Evolutionary conservation across 2,329 filamentous ascomycete species (phyloP).

Genomic region (Hyphodiscus sp.): DNA sequence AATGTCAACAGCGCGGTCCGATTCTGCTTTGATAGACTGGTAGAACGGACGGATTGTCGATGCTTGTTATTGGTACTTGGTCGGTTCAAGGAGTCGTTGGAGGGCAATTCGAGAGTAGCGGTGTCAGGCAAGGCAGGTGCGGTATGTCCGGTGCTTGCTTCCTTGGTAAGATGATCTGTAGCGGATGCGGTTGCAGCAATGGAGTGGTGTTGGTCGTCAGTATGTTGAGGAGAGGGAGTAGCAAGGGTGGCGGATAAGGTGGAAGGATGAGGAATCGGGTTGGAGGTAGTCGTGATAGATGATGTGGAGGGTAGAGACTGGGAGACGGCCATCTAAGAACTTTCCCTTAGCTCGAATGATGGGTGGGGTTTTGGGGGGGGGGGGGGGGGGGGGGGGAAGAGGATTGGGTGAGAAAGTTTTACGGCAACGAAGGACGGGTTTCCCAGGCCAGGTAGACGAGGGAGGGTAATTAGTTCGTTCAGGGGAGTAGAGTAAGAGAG

Average conservation of each 20-base stretch:
- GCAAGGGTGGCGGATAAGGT: neutral
- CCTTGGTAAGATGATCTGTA: neutral
- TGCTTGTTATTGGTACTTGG: constrained; percentile 1
- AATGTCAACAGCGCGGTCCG: constrained; percentile 24
- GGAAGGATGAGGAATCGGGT: neutral
- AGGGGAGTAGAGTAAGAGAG: neutral
- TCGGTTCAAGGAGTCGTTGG: neutral
- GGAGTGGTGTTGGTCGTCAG: neutral
- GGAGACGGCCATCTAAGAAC: constrained; percentile 11
- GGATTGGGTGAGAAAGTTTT: neutral
- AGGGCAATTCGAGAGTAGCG: neutral
- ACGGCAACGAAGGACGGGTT: neutral
- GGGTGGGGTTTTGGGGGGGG: neutral
- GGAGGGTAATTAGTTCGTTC: neutral
- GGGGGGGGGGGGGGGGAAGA: neutral
- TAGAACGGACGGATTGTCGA: constrained; percentile 23
- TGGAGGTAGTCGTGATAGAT: neutral
- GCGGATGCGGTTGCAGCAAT: neutral
- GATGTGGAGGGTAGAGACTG: constrained; percentile 6
- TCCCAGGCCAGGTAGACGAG: neutral
- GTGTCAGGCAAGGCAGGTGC: neutral
- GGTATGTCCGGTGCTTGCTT: neutral
- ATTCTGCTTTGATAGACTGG: constrained; percentile 19
- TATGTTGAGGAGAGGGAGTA: neutral
- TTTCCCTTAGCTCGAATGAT: neutral